Conservation (phyloP, 306 rosid species). For the Ormosia emarginata region DNA sequence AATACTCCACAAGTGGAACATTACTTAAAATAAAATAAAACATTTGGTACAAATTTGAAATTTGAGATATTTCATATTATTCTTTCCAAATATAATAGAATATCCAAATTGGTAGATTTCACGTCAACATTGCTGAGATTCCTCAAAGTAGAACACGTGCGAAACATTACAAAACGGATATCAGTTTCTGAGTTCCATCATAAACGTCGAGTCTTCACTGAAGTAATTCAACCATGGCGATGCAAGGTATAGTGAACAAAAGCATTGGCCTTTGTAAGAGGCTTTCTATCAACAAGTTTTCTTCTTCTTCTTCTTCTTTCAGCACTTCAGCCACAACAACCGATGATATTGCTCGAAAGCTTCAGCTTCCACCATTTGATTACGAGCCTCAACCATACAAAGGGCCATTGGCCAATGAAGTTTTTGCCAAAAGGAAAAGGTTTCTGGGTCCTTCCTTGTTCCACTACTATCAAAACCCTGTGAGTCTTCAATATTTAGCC, state of each 20-base stretch:
- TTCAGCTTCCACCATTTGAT: slow-evolving; percentile 53
- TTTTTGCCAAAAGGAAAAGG: slow-evolving; percentile 59
- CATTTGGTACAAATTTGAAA: too few relatives aligned
- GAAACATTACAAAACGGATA: not conserved
- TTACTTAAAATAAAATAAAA: not conserved
- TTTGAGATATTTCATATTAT: too few relatives aligned
- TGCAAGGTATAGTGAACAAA: slow-evolving; percentile 46
- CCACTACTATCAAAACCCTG: slow-evolving; percentile 71
- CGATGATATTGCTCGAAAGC: not conserved
- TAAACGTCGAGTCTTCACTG: not conserved
- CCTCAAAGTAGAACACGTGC: not conserved
- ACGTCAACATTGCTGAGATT: not conserved
- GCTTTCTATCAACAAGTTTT: slow-evolving; percentile 15
- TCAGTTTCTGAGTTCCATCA: not conserved
- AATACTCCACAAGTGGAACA: too few relatives aligned
- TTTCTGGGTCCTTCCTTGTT: slow-evolving; percentile 76
- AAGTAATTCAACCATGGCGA: slow-evolving; percentile 42
- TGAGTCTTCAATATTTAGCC: slow-evolving; percentile 16
- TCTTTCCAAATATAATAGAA: not conserved
- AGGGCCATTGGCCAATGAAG: slow-evolving; percentile 57
- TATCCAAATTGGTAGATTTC: not conserved
- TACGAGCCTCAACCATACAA: slow-evolving; percentile 51
- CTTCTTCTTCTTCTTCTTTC: slow-evolving; percentile 29
- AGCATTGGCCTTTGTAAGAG: slow-evolving; percentile 1
- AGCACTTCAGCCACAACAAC: slow-evolving; percentile 3